Evolutionary conservation across 345 rosid genomes (phyloP).

Genomic region (Cardamine occulta): DNA sequence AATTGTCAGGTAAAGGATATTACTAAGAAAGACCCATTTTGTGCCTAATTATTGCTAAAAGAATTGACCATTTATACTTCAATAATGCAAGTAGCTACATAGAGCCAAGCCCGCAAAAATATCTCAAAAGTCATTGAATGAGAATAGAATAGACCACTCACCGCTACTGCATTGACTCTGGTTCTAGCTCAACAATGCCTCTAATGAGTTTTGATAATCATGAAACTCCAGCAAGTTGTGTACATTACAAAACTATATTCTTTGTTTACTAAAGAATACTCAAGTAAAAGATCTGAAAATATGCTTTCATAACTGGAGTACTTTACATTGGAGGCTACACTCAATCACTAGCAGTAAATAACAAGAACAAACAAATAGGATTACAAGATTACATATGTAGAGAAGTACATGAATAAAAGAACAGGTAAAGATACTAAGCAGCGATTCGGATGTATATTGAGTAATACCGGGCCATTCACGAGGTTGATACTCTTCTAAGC

Average conservation of each 20-base stretch:
- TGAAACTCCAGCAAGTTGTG: not conserved
- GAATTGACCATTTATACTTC: constrained; percentile 5
- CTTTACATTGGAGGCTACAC: constrained; percentile 39
- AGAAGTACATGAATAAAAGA: constrained; percentile 41
- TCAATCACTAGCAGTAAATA: constrained; percentile 31
- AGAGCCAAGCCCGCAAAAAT: not conserved
- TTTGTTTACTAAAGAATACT: constrained; percentile 8
- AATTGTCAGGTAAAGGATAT: constrained; percentile 22
- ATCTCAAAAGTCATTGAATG: constrained; percentile 4
- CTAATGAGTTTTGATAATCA: not conserved
- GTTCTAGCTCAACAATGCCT: not conserved
- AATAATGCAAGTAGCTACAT: constrained; percentile 32
- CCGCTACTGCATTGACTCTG: constrained; percentile 1
- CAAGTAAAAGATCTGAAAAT: not conserved
- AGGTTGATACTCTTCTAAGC: constrained; percentile 43
- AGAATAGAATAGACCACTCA: constrained; percentile 4
- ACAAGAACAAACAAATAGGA: constrained; percentile 31
- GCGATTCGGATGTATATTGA: constrained; percentile 28
- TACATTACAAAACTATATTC: not conserved
- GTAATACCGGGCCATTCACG: constrained; percentile 25
- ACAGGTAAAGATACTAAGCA: constrained; percentile 28
- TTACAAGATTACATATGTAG: constrained; percentile 23
- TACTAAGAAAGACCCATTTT: constrained; percentile 19
- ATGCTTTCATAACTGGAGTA: constrained; percentile 22
- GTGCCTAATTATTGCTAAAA: constrained; percentile 24